Percentiles rank a stretch among this genome's conserved stretches.
phyloP scores from a whole-genome alignment of 176 grass and related monocot genomes.

The Hordeum marinum region DNA sequence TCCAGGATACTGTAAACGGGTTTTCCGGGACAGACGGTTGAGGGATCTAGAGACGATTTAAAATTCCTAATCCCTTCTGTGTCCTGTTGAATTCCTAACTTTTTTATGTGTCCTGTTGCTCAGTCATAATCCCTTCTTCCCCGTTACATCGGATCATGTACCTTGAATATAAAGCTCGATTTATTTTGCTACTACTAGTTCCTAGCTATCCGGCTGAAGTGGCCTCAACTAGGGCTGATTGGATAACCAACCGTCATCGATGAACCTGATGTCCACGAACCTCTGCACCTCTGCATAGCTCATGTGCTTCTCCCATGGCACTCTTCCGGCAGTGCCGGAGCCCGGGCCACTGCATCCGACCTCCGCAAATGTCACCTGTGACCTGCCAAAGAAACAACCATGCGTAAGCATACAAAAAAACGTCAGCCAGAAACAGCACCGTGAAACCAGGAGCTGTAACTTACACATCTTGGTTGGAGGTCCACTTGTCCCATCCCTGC shows the following conservation, averaged over 20 bases:
- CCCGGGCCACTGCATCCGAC: constrained; percentile 29
- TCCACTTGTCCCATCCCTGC: constrained; percentile 51
- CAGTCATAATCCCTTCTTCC: no score
- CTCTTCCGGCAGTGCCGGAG: constrained; percentile 8
- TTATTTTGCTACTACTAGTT: no score
- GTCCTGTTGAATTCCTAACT: no score
- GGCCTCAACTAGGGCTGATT: neutral
- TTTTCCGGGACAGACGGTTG: no score
- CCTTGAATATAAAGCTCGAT: no score
- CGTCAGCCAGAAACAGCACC: neutral
- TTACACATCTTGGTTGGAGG: constrained; percentile 6
- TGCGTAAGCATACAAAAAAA: neutral
- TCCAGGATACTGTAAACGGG: no score
- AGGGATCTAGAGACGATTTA: no score
- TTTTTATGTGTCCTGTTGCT: no score
- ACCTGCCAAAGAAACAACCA: constrained; percentile 21
- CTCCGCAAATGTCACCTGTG: constrained; percentile 34
- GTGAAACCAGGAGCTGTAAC: no score
- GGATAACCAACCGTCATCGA: constrained; percentile 47
- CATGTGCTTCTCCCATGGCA: constrained; percentile 42
- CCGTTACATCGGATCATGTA: no score
- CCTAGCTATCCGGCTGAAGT: neutral
- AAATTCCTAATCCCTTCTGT: no score
- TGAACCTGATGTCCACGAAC: constrained; percentile 39
- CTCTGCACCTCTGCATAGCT: constrained; percentile 3